Evolutionary conservation across 768 basidiomycete species (phyloP).

Genomic region (Rhodotorula diobovata): DNA sequence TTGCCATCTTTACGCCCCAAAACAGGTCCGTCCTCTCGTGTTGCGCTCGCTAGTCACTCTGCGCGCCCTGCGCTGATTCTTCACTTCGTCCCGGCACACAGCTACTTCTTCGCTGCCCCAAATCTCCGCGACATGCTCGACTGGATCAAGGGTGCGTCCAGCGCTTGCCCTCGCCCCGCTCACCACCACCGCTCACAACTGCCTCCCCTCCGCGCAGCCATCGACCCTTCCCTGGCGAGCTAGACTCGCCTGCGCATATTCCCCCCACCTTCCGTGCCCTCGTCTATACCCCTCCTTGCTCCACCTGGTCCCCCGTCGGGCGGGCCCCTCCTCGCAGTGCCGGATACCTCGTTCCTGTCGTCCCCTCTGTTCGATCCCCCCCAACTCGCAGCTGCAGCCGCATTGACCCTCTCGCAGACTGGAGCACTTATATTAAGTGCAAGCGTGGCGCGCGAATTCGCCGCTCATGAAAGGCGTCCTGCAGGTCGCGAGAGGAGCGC

Average conservation of each 20-base stretch:
- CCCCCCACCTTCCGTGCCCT: too few species aligned
- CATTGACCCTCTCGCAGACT: neutral
- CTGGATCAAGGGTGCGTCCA: slow-evolving; percentile 31
- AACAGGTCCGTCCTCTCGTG: slow-evolving; percentile 13
- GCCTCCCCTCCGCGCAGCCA: slow-evolving; percentile 3
- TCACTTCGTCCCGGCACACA: neutral
- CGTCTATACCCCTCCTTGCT: neutral
- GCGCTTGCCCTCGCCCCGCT: neutral
- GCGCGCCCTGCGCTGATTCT: neutral
- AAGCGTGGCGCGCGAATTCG: too few species aligned
- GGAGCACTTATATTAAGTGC: too few species aligned
- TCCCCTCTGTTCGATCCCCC: neutral
- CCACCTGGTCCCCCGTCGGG: neutral
- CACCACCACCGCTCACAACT: fast-evolving
- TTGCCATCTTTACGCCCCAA: slow-evolving; percentile 39
- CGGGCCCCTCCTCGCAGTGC: too few species aligned
- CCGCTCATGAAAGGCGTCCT: too few species aligned
- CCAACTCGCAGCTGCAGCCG: neutral
- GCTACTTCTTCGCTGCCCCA: slow-evolving; percentile 37
- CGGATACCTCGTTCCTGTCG: neutral
- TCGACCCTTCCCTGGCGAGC: slow-evolving; percentile 21
- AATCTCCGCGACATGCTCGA: slow-evolving; percentile 27
- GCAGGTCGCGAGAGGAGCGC: too few species aligned
- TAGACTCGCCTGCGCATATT: neutral
- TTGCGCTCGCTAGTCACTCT: neutral